Percentiles rank a stretch among this genome's conserved stretches.
Conservation (phyloP, 2,329 filamentous ascomycete species). For the Dothistroma septosporum region DNA sequence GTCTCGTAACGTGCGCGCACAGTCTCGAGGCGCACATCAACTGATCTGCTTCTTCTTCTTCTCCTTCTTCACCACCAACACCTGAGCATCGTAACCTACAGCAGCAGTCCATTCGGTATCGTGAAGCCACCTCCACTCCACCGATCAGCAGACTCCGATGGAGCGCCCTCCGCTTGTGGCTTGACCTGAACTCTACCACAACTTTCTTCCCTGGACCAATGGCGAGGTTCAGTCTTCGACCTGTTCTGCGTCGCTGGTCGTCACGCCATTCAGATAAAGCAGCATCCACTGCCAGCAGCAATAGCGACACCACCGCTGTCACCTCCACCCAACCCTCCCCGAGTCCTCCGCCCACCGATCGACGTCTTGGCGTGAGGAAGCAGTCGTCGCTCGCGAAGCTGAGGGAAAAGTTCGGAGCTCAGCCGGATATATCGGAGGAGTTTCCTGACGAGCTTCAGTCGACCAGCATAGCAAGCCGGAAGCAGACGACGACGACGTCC, state of each 20-base stretch:
- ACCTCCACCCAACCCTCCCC: conserved; percentile 16
- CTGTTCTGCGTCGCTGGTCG: conserved; percentile 24
- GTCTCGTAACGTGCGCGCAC: neutral
- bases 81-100: neutral
- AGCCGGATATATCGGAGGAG: conserved; percentile 14
- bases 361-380: conserved; percentile 5
- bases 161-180: neutral
- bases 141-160: neutral
- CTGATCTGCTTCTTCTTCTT: too few relatives aligned
- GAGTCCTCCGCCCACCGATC: conserved; percentile 1
- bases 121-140: neutral
- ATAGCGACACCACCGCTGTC: conserved; percentile 16
- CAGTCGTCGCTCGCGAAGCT: conserved; percentile 23
- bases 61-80: neutral
- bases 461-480: neutral
- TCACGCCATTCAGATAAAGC: conserved; percentile 20
- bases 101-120: neutral
- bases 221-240: conserved; percentile 23
- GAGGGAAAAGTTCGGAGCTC: conserved; percentile 19
- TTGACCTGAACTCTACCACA: neutral
- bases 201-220: conserved; percentile 7
- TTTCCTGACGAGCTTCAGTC: conserved; percentile 14
- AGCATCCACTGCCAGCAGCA: conserved; percentile 19
- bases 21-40: too few relatives aligned
- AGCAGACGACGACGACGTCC: neutral